Percentiles rank a stretch among this genome's conserved stretches.
phyloP scores from a whole-genome alignment of 108 stramenopile genomes.

The Nannochloropsis salina region DNA sequence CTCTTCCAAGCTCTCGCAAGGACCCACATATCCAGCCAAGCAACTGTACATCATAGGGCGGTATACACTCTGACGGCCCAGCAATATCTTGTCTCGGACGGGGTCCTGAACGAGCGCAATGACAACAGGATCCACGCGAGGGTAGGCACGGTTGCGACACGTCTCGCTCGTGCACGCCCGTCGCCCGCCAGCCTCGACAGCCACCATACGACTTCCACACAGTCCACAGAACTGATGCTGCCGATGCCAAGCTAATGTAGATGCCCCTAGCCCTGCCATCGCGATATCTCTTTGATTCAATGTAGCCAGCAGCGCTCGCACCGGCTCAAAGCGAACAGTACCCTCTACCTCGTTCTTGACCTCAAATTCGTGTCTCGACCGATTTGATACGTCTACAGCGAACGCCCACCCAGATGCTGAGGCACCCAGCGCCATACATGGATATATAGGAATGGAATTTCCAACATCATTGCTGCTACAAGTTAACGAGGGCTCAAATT shows the following conservation, averaged over 20 bases:
- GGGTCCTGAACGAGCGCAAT: slow-evolving; percentile 26
- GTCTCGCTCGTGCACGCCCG: slow-evolving; percentile 6
- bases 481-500: background rate
- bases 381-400: background rate
- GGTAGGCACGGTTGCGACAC: slow-evolving; percentile 24
- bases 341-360: background rate
- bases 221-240: background rate
- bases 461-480: background rate
- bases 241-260: background rate
- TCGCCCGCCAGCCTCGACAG: background rate
- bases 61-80: slow-evolving; percentile 24
- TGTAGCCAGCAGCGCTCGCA: slow-evolving; percentile 14
- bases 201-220: background rate
- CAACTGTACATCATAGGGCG: slow-evolving; percentile 30
- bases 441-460: background rate
- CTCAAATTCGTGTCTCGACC: background rate
- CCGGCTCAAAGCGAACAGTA: background rate
- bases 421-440: background rate
- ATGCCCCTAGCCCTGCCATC: slow-evolving; percentile 4
- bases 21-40: slow-evolving; percentile 33
- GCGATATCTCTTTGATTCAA: background rate
- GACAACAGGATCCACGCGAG: slow-evolving; percentile 33
- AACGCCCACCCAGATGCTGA: background rate
- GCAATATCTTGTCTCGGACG: slow-evolving; percentile 17
- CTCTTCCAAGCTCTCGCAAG: slow-evolving; percentile 25